Evolutionary conservation across 2,329 filamentous ascomycete species (phyloP).

Genomic region (Colletotrichum phormii): DNA sequence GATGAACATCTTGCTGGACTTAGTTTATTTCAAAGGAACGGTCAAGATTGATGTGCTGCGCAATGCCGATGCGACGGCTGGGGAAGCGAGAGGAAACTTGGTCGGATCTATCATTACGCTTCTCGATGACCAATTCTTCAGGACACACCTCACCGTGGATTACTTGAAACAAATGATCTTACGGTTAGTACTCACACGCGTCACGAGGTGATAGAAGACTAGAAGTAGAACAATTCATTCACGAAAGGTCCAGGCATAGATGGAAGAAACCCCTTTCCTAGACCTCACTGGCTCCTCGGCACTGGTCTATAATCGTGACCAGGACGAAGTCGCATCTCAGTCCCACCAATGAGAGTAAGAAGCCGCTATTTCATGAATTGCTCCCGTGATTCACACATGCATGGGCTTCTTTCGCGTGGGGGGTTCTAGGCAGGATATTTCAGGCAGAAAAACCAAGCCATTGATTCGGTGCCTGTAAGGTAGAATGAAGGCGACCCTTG

Average conservation of each 20-base stretch:
- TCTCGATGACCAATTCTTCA: neutral
- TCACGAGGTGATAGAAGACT: neutral
- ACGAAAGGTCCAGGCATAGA: neutral
- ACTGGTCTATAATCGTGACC: neutral
- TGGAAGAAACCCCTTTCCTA: neutral
- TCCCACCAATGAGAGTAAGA: constrained; percentile 3
- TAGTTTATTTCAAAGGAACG: neutral
- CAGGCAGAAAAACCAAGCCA: neutral
- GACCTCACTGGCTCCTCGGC: neutral
- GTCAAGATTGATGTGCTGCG: neutral
- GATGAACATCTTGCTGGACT: neutral
- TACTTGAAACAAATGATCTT: neutral
- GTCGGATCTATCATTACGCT: neutral
- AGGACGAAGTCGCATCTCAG: neutral
- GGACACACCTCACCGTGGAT: neutral
- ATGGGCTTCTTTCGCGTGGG: constrained; percentile 1
- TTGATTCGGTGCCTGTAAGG: neutral
- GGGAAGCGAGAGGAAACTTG: neutral
- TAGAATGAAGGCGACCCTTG: neutral
- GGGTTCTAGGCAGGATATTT: neutral
- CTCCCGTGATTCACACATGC: constrained; percentile 10
- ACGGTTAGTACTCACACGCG: neutral
- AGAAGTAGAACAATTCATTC: neutral
- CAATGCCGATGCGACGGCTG: neutral
- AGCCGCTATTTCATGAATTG: neutral